Conservation (phyloP, 495 filamentous ascomycete species). For the Aspergillus asperescens region DNA sequence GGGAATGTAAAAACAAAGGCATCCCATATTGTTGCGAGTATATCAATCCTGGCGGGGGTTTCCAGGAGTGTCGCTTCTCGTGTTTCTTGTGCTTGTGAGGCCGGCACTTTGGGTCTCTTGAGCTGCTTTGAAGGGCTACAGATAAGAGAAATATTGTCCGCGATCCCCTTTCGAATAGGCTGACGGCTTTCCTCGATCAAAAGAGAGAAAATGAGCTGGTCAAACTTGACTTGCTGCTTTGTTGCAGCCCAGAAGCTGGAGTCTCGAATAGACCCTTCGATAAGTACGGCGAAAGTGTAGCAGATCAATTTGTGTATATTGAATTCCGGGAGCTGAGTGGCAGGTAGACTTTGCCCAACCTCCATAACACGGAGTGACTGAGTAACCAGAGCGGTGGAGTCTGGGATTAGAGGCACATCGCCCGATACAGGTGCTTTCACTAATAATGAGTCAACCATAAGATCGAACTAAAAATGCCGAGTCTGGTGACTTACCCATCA, state of each 20-base stretch:
- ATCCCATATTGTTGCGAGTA: conserved; percentile 48
- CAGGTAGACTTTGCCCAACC: conserved; percentile 17
- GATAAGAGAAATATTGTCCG: conserved; percentile 33
- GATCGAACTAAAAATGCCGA: neutral
- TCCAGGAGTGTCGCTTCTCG: conserved; percentile 15
- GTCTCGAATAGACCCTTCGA: conserved; percentile 61
- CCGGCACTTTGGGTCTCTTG: conserved; percentile 19
- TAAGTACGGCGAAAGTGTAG: conserved; percentile 55
- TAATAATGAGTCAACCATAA: conserved; percentile 1
- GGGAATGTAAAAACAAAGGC: conserved; percentile 48
- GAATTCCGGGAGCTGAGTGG: conserved; percentile 3
- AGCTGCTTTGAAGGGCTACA: conserved; percentile 26
- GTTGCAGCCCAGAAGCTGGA: conserved; percentile 55
- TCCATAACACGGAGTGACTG: conserved; percentile 32
- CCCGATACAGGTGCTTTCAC: conserved; percentile 16
- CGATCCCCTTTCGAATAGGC: conserved; percentile 31
- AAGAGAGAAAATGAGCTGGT: conserved; percentile 32
- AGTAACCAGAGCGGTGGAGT: conserved; percentile 23
- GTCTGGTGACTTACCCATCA: conserved; percentile 16
- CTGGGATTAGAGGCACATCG: conserved; percentile 14
- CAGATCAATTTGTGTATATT: conserved; percentile 40
- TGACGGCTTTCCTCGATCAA: conserved; percentile 33
- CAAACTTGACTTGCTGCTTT: conserved; percentile 40
- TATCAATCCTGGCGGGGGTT: conserved; percentile 31
- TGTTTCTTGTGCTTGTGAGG: conserved; percentile 7